phyloP scores from a whole-genome alignment of 2,329 filamentous ascomycete species.

The Coniochaeta prunicola region DNA sequence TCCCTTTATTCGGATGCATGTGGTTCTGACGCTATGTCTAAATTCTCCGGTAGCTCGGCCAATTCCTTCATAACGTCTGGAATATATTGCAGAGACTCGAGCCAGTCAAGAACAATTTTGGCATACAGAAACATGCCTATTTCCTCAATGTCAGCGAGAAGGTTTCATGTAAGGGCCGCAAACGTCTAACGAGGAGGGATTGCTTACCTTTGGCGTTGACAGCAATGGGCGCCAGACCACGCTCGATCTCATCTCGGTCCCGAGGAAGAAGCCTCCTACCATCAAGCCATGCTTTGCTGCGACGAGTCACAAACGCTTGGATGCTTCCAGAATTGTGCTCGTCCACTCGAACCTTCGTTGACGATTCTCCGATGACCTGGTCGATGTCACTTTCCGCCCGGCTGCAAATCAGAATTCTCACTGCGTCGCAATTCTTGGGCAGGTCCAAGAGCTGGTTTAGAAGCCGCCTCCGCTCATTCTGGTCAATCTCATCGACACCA shows the following conservation, averaged over 20 bases:
- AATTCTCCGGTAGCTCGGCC: conserved; percentile 16
- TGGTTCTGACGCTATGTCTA: conserved; percentile 21
- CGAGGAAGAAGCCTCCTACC: conserved; percentile 8
- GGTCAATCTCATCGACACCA: conserved; percentile 21
- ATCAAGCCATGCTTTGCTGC: conserved; percentile 10
- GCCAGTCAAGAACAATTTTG: conserved; percentile 16
- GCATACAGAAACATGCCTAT: conserved; percentile 26
- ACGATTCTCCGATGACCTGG: conserved; percentile 6
- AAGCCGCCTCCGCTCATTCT: conserved; percentile 9
- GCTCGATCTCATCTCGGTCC: conserved; percentile 10
- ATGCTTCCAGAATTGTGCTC: conserved; percentile 14
- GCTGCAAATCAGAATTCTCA: conserved; percentile 16
- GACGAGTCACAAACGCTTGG: conserved; percentile 11
- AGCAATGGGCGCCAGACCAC: conserved; percentile 10
- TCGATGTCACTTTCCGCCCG: conserved; percentile 17
- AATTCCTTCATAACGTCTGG: conserved; percentile 18
- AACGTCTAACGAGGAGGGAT: neutral
- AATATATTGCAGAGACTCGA: conserved; percentile 9
- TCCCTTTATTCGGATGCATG: neutral
- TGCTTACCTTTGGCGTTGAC: conserved; percentile 17
- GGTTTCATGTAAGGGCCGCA: neutral
- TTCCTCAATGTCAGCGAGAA: neutral
- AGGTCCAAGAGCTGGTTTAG: conserved; percentile 7
- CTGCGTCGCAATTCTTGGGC: conserved; percentile 7
- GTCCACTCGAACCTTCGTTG: conserved; percentile 12